These are phyloP conservation scores for Phytophthora vignae DNA, from an alignment of 352 stramenopile species.

Conservation along the genomic window DNA sequence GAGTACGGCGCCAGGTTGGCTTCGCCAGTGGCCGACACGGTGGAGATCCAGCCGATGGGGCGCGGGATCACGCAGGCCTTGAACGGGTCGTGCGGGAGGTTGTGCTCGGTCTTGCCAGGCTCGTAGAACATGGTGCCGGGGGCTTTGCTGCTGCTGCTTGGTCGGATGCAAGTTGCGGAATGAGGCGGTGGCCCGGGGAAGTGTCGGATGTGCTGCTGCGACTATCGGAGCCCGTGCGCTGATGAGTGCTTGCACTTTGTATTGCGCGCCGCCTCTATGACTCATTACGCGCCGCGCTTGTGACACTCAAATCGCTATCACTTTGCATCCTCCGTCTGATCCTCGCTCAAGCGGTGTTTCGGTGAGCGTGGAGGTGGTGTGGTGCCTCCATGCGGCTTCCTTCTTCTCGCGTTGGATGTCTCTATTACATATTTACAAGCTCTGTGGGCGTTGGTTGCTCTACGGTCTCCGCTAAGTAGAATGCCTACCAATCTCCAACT, in stretches of 20 bases:
- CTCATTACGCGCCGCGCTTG: constrained; percentile 28
- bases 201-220: constrained; percentile 7
- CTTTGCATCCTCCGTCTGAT: constrained; percentile 34
- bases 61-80: constrained; percentile 39
- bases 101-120: constrained; percentile 41
- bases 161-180: constrained; percentile 19
- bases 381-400: not conserved
- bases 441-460: not conserved
- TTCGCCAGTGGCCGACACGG: constrained; percentile 29
- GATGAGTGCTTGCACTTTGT: constrained; percentile 39
- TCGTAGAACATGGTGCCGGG: constrained; percentile 36
- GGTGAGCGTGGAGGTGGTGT: not conserved
- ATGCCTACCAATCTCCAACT: not conserved
- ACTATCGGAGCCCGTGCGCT: constrained; percentile 4
- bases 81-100: constrained; percentile 43
- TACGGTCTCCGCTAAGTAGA: not conserved
- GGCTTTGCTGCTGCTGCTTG: constrained; percentile 5
- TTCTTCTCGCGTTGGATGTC: not conserved
- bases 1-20: constrained; percentile 40
- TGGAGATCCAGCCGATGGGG: constrained; percentile 45
- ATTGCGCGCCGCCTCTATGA: constrained; percentile 37
- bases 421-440: constrained; percentile 6
- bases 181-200: constrained; percentile 10
- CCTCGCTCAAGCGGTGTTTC: not conserved
- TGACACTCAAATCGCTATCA: constrained; percentile 41